Evolutionary conservation across 345 rosid genomes (phyloP).

Genomic region (Noccaea caerulescens): DNA sequence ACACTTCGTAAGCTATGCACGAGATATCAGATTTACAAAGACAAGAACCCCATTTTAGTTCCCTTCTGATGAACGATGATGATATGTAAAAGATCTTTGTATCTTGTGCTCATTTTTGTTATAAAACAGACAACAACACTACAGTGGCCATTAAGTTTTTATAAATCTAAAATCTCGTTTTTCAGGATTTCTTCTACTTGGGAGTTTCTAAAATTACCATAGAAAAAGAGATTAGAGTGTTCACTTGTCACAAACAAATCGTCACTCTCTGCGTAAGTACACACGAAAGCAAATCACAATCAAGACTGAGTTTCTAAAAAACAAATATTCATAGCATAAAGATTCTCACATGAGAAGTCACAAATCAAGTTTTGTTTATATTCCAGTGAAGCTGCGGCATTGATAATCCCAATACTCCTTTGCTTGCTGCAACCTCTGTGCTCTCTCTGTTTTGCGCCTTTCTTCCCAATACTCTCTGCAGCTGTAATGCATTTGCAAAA

Average conservation of each 20-base stretch:
- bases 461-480: constrained; percentile 77
- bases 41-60: constrained; percentile 67
- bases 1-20: constrained; percentile 72
- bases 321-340: background rate
- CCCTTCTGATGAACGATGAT: constrained; percentile 42
- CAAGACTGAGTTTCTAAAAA: background rate
- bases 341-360: constrained; percentile 1
- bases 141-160: constrained; percentile 15
- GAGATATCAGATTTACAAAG: constrained; percentile 58
- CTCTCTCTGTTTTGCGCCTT: constrained; percentile 68
- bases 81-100: background rate
- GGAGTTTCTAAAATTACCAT: background rate
- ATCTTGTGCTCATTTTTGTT: constrained; percentile 15
- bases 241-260: background rate
- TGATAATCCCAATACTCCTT: constrained; percentile 88
- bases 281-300: background rate
- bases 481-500: constrained; percentile 43
- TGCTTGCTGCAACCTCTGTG: constrained; percentile 67
- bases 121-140: background rate
- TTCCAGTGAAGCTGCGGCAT: constrained; percentile 69
- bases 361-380: constrained; percentile 41
- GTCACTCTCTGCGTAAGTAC: background rate
- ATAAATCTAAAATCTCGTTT: background rate
- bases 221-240: background rate
- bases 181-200: background rate